Evolutionary conservation across 208 protist species (phyloP).

Genomic region (Zelonia costaricensis): DNA sequence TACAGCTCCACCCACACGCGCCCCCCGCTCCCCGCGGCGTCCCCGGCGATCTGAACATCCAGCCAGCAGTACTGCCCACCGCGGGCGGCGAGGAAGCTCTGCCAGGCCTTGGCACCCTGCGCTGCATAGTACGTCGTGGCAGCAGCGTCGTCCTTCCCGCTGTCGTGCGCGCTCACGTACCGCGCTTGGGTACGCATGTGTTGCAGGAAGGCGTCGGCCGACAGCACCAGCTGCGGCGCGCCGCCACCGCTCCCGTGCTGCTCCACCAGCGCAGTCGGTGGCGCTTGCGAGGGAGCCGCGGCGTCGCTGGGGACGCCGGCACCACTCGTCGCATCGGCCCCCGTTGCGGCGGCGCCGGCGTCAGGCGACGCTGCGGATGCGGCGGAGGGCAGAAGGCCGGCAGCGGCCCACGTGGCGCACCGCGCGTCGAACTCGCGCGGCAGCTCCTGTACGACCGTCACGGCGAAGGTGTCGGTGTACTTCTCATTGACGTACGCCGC

Average conservation of each 20-base stretch:
- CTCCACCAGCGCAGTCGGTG: slow-evolving; percentile 36
- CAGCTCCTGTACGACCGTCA: slow-evolving; percentile 55
- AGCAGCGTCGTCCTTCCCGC: slow-evolving; percentile 33
- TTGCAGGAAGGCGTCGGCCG: slow-evolving; percentile 51
- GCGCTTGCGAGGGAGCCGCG: too few species aligned
- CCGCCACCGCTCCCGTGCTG: slow-evolving; percentile 16
- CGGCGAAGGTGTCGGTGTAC: slow-evolving; percentile 48
- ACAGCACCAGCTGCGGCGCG: slow-evolving; percentile 13
- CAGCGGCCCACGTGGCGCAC: slow-evolving; percentile 20
- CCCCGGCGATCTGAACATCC: slow-evolving; percentile 44
- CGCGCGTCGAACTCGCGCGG: slow-evolving; percentile 70
- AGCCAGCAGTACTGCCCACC: slow-evolving; percentile 87
- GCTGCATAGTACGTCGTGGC: slow-evolving; percentile 46
- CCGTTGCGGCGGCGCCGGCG: background rate
- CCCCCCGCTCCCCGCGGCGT: slow-evolving; percentile 15
- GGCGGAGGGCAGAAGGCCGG: background rate
- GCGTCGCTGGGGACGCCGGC: too few species aligned
- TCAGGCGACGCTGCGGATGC: background rate
- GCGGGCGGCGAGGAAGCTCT: slow-evolving; percentile 52
- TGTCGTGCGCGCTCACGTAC: too few species aligned
- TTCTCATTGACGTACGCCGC: slow-evolving; percentile 63
- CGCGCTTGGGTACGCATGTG: slow-evolving; percentile 36
- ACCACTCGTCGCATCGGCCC: too few species aligned
- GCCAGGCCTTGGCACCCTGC: slow-evolving; percentile 52
- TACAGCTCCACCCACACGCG: slow-evolving; percentile 92